A percentile compares a stretch with the other conserved stretches of the same genome.
Conservation (phyloP, 2,329 filamentous ascomycete genomes). For the Aureobasidium leucospermi region DNA sequence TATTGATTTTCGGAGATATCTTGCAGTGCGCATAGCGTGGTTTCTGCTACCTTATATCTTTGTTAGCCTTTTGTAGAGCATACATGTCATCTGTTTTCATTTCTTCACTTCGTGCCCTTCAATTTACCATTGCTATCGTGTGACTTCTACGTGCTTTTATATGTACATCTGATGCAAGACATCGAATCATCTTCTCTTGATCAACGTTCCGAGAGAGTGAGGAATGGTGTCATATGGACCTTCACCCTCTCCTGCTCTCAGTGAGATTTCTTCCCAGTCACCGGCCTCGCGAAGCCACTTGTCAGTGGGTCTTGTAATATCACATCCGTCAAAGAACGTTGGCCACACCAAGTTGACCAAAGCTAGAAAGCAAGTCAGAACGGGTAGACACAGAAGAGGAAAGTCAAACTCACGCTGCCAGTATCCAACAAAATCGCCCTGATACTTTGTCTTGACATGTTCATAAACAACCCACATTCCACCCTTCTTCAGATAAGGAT, state of each 20-base stretch:
- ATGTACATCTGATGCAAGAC: neutral
- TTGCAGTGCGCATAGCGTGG: conserved; percentile 16
- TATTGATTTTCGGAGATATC: conserved; percentile 5
- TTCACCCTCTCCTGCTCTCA: conserved; percentile 25
- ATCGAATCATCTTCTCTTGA: conserved; percentile 19
- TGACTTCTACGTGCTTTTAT: neutral
- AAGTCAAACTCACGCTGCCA: conserved; percentile 28
- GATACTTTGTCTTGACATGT: conserved; percentile 43
- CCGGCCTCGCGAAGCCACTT: conserved; percentile 29
- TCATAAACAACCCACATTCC: conserved; percentile 58
- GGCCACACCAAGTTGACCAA: conserved; percentile 29
- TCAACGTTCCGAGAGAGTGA: conserved; percentile 27
- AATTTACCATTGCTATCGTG: neutral
- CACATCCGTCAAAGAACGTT: conserved; percentile 29
- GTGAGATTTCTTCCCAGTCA: conserved; percentile 28
- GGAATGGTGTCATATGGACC: conserved; percentile 29
- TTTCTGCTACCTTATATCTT: conserved; percentile 5
- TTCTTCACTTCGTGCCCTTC: neutral
- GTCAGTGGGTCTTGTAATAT: conserved; percentile 29
- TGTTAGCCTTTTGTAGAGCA: conserved; percentile 1
- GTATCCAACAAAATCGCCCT: conserved; percentile 24
- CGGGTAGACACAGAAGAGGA: neutral
- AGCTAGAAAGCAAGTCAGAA: conserved; percentile 16
- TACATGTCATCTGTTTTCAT: conserved; percentile 4
- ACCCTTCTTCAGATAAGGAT: conserved; percentile 52